Evolutionary conservation across 2,329 filamentous ascomycete genomes (phyloP), one percentile per base, ranked within the genome.

Genomic region (Periconia digitata): DNA sequence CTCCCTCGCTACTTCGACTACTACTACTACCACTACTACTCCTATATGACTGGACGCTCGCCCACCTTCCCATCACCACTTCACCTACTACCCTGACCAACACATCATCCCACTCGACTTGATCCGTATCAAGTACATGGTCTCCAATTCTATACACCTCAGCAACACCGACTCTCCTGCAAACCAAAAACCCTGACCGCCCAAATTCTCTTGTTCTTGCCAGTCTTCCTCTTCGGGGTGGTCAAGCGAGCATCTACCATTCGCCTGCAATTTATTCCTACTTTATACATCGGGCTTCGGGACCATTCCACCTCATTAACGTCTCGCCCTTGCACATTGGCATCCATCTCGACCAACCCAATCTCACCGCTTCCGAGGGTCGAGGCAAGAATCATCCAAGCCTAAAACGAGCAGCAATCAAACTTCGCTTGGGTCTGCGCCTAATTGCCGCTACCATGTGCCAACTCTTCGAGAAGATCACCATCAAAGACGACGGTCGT

Each of bases 401-500:
- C 24, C 12, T 27, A 27, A 6, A 27, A 12, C 24, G 24, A 27
- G 24, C 7, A 6, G 6, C 12, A 12, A 27, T 7, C 6, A 27
- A 5, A 15, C 34, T 39, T 13, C 20, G 36, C 18, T 18, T 16
- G 21, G n/a, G 34, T 17, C 44, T 13, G 44, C 29, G 17, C 17
- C 40, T 46, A 22, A 22, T 24, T 37, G 32, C 46, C 38, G 38
- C 43, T 50, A 55, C 49, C 20, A 71, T 71, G 67, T 71, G 67
- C 46, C 55, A 61, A 34, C 50, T 70, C 24, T 62, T 69, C 29
- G 61, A 67, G 45, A 59, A 56, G n/a, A 40, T 66, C 41, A 67
- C 67, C 47, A 54, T 62, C 47, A 32, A 46, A 18, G 15, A 53
- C 20, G 61, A 67, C 43, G 67, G 67, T 43, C 49, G 55, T 23